These are phyloP conservation scores for Conringia planisiliqua DNA, from an alignment of 345 rosid genomes.

Conservation along the genomic window DNA sequence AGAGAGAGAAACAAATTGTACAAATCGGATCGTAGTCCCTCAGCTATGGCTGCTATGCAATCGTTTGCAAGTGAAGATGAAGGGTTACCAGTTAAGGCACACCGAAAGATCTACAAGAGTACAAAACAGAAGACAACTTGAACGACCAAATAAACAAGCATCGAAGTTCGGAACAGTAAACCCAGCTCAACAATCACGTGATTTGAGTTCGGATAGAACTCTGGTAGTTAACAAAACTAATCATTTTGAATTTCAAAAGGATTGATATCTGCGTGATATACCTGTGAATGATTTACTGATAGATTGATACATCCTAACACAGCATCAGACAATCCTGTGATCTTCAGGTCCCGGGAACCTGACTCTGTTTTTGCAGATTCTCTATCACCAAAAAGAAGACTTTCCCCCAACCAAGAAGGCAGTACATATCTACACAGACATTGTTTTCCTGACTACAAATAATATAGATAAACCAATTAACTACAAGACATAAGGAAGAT, in stretches of 20 bases:
- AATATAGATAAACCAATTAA: constrained; percentile 8
- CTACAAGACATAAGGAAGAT: not conserved
- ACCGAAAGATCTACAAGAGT: constrained; percentile 66
- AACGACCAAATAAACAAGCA: constrained; percentile 22
- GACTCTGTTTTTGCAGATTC: constrained; percentile 50
- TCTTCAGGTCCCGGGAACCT: constrained; percentile 54
- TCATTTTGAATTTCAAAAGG: constrained; percentile 5
- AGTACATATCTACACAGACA: constrained; percentile 80
- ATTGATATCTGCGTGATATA: constrained; percentile 26
- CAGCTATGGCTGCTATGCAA: constrained; percentile 85
- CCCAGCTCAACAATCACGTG: constrained; percentile 12
- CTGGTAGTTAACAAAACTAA: constrained; percentile 11
- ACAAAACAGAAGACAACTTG: constrained; percentile 5
- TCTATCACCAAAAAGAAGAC: constrained; percentile 38
- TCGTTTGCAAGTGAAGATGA: constrained; percentile 82
- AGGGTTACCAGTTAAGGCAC: constrained; percentile 65
- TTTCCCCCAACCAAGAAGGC: constrained; percentile 57
- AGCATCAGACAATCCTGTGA: constrained; percentile 78
- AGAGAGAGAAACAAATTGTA: constrained; percentile 70
- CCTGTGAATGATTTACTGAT: constrained; percentile 72
- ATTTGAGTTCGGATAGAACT: constrained; percentile 8
- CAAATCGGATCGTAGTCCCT: constrained; percentile 63
- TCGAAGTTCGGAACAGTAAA: not conserved
- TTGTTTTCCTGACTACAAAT: constrained; percentile 85
- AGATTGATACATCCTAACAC: constrained; percentile 79